Evolutionary conservation across 495 filamentous ascomycete species (phyloP).

Genomic region (Amorphotheca resinae): DNA sequence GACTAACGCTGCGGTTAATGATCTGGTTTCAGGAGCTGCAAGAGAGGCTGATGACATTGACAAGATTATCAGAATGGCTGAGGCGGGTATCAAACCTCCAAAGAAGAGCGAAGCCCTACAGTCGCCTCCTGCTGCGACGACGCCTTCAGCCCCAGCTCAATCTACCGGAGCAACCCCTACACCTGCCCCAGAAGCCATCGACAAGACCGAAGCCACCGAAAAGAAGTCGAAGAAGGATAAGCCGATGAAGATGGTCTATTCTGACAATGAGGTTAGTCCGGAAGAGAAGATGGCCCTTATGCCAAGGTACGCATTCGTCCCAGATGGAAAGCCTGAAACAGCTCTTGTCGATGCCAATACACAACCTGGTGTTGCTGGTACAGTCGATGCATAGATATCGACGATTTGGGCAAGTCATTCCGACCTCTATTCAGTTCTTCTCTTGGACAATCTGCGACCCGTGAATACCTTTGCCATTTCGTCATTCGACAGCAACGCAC

Average conservation of each 20-base stretch:
- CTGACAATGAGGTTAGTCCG: slow-evolving; percentile 63
- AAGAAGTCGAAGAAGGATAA: slow-evolving; percentile 64
- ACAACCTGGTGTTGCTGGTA: slow-evolving; percentile 10
- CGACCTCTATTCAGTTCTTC: slow-evolving; percentile 9
- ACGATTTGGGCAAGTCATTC: slow-evolving; percentile 7
- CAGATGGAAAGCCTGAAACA: slow-evolving; percentile 29
- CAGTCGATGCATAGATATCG: slow-evolving; percentile 11
- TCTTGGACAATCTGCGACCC: slow-evolving; percentile 3
- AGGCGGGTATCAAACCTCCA: slow-evolving; percentile 40
- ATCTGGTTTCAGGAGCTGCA: slow-evolving; percentile 43
- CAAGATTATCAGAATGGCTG: slow-evolving; percentile 44
- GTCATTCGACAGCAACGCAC: no score
- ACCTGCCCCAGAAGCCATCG: slow-evolving; percentile 9
- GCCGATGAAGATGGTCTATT: slow-evolving; percentile 68
- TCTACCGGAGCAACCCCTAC: slow-evolving; percentile 21
- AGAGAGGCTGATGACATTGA: slow-evolving; percentile 41
- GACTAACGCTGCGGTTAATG: slow-evolving; percentile 43
- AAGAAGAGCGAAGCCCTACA: slow-evolving; percentile 32
- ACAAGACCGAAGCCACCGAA: slow-evolving; percentile 14
- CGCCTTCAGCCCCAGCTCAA: slow-evolving; percentile 11
- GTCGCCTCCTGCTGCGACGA: slow-evolving; percentile 20
- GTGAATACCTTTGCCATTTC: not conserved
- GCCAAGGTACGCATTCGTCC: slow-evolving; percentile 62
- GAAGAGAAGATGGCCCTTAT: slow-evolving; percentile 78
- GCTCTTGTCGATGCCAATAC: slow-evolving; percentile 19